Evolutionary conservation across 1,139 yeast species (phyloP).

Genomic region (Kodamaea derodonti): DNA sequence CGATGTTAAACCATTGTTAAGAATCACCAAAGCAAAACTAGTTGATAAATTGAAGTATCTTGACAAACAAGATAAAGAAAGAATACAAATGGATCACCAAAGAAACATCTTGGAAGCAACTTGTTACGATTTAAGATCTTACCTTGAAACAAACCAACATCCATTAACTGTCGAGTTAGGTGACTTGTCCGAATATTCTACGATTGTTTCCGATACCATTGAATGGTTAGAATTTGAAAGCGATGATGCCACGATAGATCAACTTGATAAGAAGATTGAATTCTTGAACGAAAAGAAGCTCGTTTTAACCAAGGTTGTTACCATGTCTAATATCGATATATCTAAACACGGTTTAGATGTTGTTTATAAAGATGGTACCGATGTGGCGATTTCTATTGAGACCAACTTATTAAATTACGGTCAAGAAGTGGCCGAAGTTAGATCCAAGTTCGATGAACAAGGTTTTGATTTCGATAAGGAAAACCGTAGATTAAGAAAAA

Average conservation of each 20-base stretch:
- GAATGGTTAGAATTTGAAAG: conserved; percentile 84
- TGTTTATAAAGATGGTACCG: conserved; percentile 39
- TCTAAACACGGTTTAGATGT: conserved; percentile 32
- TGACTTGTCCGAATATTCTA: conserved; percentile 23
- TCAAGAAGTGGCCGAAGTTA: conserved; percentile 37
- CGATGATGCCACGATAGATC: conserved; percentile 48
- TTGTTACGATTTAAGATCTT: conserved; percentile 54
- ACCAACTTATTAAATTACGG: conserved; percentile 42
- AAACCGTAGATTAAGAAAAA: conserved; percentile 34
- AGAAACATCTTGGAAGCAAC: conserved; percentile 56
- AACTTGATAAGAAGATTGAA: conserved; percentile 26
- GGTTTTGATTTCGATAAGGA: conserved; percentile 51
- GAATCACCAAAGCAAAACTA: conserved; percentile 33
- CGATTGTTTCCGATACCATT: conserved; percentile 43
- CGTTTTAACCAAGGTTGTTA: conserved; percentile 19
- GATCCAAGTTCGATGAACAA: conserved; percentile 37
- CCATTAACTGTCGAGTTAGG: conserved; percentile 32
- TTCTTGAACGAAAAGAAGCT: conserved; percentile 18
- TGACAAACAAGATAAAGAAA: conserved; percentile 43
- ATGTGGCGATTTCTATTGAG: conserved; percentile 40
- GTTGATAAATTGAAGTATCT: conserved; percentile 26
- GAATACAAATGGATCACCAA: conserved; percentile 43
- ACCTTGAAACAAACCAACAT: conserved; percentile 47
- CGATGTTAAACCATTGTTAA: conserved; percentile 44
- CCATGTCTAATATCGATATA: conserved; percentile 32